These are phyloP conservation scores for Epichloe sibirici DNA, from an alignment of 2,329 filamentous ascomycete genomes.

Conservation along the genomic window DNA sequence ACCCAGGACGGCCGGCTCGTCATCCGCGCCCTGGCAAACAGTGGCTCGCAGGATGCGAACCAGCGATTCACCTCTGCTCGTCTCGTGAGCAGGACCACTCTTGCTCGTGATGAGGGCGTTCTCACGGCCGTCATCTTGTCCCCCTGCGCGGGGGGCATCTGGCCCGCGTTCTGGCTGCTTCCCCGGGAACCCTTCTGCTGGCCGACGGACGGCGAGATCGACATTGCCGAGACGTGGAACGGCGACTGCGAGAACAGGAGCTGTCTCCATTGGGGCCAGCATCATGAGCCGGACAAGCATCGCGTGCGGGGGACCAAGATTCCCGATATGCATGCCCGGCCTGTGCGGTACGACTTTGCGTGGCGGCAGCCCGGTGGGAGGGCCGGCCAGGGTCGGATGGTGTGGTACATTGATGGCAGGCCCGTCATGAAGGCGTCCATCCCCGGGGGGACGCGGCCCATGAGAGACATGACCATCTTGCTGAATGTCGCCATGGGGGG, in stretches of 20 bases:
- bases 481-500: constrained; percentile 53
- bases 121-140: constrained; percentile 37
- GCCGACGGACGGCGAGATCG: constrained; percentile 47
- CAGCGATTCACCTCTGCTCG: constrained; percentile 42
- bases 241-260: constrained; percentile 41
- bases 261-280: constrained; percentile 47
- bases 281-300: constrained; percentile 44
- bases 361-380: constrained; percentile 37
- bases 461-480: constrained; percentile 43
- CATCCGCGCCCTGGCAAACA: constrained; percentile 35
- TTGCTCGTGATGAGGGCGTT: constrained; percentile 38
- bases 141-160: constrained; percentile 43
- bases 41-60: constrained; percentile 19
- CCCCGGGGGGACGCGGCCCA: constrained; percentile 37
- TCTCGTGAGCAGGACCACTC: constrained; percentile 38
- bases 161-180: constrained; percentile 51
- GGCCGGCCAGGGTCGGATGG: constrained; percentile 32
- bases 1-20: constrained; percentile 38
- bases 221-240: constrained; percentile 52
- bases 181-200: constrained; percentile 45
- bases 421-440: constrained; percentile 45
- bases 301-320: constrained; percentile 40
- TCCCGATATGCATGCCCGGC: constrained; percentile 31
- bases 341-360: constrained; percentile 41
- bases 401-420: constrained; percentile 48